A percentile compares a stretch with the other conserved stretches of the same genome.
These are phyloP conservation scores for Fragilariopsis cylindrus DNA, from an alignment of 108 stramenopile species.

Conservation along the genomic window DNA sequence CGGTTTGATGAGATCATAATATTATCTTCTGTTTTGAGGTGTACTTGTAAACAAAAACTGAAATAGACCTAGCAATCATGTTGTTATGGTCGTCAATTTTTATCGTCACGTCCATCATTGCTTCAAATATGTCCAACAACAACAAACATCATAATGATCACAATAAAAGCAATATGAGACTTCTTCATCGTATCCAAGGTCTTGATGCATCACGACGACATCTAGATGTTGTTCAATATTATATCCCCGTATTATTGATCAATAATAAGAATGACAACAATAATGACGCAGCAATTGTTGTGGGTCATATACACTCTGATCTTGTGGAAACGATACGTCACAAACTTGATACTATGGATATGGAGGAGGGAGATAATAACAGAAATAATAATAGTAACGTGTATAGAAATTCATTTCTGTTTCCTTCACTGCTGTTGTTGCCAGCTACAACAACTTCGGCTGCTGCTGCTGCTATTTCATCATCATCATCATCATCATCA, in stretches of 20 bases:
- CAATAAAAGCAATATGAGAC: not conserved
- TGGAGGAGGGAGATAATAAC: not conserved
- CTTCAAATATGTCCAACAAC: not conserved
- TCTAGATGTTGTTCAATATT: conserved; percentile 9
- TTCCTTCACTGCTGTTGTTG: not conserved
- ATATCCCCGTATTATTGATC: conserved; percentile 12
- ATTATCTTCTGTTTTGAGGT: too few relatives aligned
- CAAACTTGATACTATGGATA: not conserved
- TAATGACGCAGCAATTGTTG: not conserved
- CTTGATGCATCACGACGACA: conserved; percentile 18
- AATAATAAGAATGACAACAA: not conserved
- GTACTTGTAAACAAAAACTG: too few relatives aligned
- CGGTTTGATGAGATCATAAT: too few relatives aligned
- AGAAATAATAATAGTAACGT: not conserved
- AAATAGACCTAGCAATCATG: too few relatives aligned
- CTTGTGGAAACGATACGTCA: not conserved
- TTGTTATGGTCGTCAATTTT: too few relatives aligned
- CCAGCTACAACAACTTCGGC: not conserved
- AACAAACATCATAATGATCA: not conserved
- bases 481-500: too few relatives aligned
- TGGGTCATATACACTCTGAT: conserved; percentile 12
- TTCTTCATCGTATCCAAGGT: conserved; percentile 12
- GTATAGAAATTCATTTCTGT: not conserved
- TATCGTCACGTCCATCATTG: not conserved
- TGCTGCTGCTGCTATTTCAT: too few relatives aligned